Base-by-base conservation (phyloP, 1,284 basidiomycete species). In the Sporisorium scitamineum region DNA sequence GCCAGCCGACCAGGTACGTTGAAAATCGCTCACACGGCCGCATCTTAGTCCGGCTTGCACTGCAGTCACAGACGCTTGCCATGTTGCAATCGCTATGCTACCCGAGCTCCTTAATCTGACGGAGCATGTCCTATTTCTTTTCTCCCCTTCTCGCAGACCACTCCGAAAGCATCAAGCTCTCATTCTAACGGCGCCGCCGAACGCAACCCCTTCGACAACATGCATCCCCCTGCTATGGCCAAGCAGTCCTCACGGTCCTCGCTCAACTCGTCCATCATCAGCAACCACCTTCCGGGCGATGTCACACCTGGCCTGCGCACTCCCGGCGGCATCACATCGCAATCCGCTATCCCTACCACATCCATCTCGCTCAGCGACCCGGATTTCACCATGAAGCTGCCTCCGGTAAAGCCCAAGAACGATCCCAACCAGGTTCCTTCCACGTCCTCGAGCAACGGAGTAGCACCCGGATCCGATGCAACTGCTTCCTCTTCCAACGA, bases 381-480 rank as follows among this genome's bases (percentile, higher is more conserved):
- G 0, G 84, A 85, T 54, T 85, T 85, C 50, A 81, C 83, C 53
- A 85, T 85, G 76, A 79, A 77, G 54, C 56, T 85, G 13, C 84
- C 84, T 2, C 80, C 82, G 13, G 42, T 76, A 27, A 81, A 81
- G 70, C 66, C 60, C 39, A 78, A 76, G 51, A 39, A 60, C 22
- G 70, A 76, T 10, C 18, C 52, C 24, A 50, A 18, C 27, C 7
- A 27, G 16, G 60, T 69, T 18, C 42, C 65, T n/a, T 34, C 41
- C 22, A 47, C 41, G 16, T 1, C 53, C 3, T 16, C 47, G 6
- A 55, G 45, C 50, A 34, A 56, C 13, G 22, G 60, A 16, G 37
- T 32, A 2, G 20, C 58, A 18, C 60, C 65, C 9, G 54, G 54
- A 24, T 37, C 63, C 13, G 59, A 54, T 16, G 54, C 53, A 29